Conservation (phyloP, 2,329 filamentous ascomycete genomes). For the Microcyclospora tardicrescens region DNA sequence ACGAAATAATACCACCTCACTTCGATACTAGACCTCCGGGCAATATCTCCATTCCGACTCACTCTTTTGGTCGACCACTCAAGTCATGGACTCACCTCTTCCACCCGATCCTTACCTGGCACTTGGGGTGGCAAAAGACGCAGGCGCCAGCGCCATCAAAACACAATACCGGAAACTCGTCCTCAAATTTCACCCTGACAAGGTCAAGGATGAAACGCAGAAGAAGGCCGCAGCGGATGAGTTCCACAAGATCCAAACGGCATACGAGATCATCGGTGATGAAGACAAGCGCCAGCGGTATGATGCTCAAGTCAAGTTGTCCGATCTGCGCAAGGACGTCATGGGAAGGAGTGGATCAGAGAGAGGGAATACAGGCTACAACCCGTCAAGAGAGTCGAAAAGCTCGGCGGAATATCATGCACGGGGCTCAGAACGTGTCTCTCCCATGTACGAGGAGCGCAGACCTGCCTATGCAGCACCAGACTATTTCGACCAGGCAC, state of each 20-base stretch:
- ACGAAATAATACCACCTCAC: too few relatives aligned
- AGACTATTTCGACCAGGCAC: constrained; percentile 25
- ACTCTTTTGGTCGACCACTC: neutral
- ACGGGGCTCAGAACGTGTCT: constrained; percentile 9
- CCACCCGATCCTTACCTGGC: constrained; percentile 72
- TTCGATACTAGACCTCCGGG: too few relatives aligned
- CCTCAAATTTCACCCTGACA: constrained; percentile 65
- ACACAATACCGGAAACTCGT: constrained; percentile 83
- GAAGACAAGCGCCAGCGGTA: constrained; percentile 60
- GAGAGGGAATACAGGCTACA: constrained; percentile 16
- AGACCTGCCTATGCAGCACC: constrained; percentile 13
- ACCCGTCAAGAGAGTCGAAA: constrained; percentile 18
- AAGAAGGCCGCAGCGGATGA: constrained; percentile 71
- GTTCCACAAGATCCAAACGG: constrained; percentile 84
- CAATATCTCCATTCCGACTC: too few relatives aligned
- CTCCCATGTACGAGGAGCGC: constrained; percentile 21
- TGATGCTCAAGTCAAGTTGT: constrained; percentile 59
- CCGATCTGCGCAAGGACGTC: constrained; percentile 48
- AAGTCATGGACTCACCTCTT: constrained; percentile 14
- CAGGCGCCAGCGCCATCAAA: constrained; percentile 70
- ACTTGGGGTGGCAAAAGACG: constrained; percentile 57
- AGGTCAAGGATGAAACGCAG: constrained; percentile 52
- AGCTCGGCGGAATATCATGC: constrained; percentile 16
- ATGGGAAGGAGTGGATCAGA: constrained; percentile 26
- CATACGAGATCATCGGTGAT: constrained; percentile 81